Evolutionary conservation across 352 stramenopile species (phyloP), one percentile per base, ranked within the genome.

Genomic region (Globisporangium recalcitrans): DNA sequence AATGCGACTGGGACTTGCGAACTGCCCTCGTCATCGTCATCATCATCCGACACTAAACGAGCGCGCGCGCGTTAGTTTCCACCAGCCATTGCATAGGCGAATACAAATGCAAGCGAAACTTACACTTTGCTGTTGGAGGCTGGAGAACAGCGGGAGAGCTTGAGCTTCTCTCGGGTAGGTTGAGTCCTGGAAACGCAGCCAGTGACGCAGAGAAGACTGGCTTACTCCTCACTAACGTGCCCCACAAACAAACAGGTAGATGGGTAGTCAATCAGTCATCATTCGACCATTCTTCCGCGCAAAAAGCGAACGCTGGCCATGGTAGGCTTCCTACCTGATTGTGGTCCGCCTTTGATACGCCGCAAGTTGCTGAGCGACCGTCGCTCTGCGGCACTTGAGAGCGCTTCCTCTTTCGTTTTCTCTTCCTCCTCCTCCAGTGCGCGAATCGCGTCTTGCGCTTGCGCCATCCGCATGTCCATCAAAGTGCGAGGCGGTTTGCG

Each of bases 371-470:
- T 11, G 22, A 57, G 47, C 6, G 27, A 44, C 4, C 47, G 58
- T 6, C 58, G 32, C 8, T 52, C 11, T 7, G 32, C 24, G n/a
- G 27, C 49, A 48, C 22, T n/a, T 13, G 24, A 54, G 21, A 51
- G n/a, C 5, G 62, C 5, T 3, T 46, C 9, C 16, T 53, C 24
- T 34, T 46, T 32, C 2, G 49, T 11, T 52, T 61, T 61, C 24
- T 47, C 22, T 16, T 66, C 22, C 40, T 62, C 29, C 2, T 64
- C 27, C 3, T 58, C 60, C 16, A 42, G 42, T 6, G 32, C 34
- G 10, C 32, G 19, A 19, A 68, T 46, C 19, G 56, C 56, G 24
- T 67, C 44, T 38, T 68, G 60, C 3, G 68, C 60, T 54, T 71
- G 36, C 26, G 53, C 49, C 22, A 66, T 62, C 42, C 60, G 40